Evolutionary conservation across 2,329 filamentous ascomycete genomes (phyloP).

Genomic region (Diaporthe vaccinii): DNA sequence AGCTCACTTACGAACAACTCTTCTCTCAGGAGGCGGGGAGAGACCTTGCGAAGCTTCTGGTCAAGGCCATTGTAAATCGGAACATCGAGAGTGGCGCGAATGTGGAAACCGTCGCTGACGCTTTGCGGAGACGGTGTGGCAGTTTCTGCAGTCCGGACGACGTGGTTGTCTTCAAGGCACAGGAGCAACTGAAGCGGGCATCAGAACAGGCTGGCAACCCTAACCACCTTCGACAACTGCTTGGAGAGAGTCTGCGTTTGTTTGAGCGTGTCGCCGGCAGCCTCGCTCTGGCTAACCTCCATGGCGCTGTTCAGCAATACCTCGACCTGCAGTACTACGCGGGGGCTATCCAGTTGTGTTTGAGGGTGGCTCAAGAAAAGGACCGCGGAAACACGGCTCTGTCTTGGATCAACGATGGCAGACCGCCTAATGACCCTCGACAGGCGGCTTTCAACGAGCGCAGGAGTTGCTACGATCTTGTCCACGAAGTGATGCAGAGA

Average conservation of each 20-base stretch:
- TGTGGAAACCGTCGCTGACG: constrained; percentile 96
- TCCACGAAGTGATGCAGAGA: constrained; percentile 83
- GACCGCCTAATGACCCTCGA: constrained; percentile 78
- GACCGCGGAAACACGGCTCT: constrained; percentile 90
- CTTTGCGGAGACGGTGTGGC: constrained; percentile 90
- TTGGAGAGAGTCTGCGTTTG: constrained; percentile 89
- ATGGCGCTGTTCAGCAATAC: constrained; percentile 84
- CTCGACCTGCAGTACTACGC: constrained; percentile 89
- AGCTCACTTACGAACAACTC: constrained; percentile 88
- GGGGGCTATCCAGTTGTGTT: constrained; percentile 88
- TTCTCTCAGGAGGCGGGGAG: constrained; percentile 86
- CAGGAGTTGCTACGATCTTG: constrained; percentile 85
- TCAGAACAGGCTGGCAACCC: constrained; percentile 82
- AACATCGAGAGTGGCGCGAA: constrained; percentile 98
- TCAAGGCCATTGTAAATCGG: constrained; percentile 97
- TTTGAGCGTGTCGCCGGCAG: constrained; percentile 91
- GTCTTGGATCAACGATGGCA: constrained; percentile 88
- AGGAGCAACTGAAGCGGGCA: constrained; percentile 92
- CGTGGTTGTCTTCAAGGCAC: constrained; percentile 97
- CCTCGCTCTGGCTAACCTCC: constrained; percentile 84
- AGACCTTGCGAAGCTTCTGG: constrained; percentile 91
- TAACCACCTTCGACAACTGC: constrained; percentile 80
- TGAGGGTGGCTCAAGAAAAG: constrained; percentile 85
- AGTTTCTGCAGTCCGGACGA: constrained; percentile 98
- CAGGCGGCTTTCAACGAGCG: constrained; percentile 77